Base-by-base conservation (phyloP, 805 yeast genomes). In the Cyberlindnera japonica region DNA sequence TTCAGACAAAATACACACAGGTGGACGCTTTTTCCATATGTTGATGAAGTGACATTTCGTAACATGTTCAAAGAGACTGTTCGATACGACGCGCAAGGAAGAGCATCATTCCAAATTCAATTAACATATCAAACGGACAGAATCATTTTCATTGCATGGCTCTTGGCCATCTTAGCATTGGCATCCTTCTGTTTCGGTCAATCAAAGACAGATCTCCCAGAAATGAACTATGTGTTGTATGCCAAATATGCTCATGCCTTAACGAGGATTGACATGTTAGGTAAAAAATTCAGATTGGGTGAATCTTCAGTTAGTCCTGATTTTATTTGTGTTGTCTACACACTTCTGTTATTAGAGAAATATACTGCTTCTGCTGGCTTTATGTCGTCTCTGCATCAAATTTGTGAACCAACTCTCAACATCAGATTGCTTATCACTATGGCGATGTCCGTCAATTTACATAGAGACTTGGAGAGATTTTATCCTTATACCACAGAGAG, bases 311-410 rank as follows among this genome's bases (percentile, higher is more conserved):
- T 40, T n/a, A 35, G 41, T 4, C 33, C 34, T 8, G 47, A 46
- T 5, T 35, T 29, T 13, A 31, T 46, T 12, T 29, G 38, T 6
- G 27, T 39, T n/a, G 31, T 35, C 20, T 46, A 22, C 27, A 22
- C 25, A 4, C 28, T 37, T 14, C 21, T 40, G 18, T 20, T 46
- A n/a, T n/a, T 46, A 32, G 50, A 46, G 35, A 46, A 40, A 15
- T 43, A 46, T 31, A 43, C 47, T 1, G 40, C 50, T 8, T 28
- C 38, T 36, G 50, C 47, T 6, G 50, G 50, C 14, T 43, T 46
- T 27, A 23, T 46, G 33, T 37, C 38, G 7, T 20, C 30, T n/a
- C 16, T 43, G 24, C 39, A 42, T n/a, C 47, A 46, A 27, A 43
- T 46, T 4, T 43, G 45, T 31, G 50, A 46, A 16, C 37, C 43